Conservation (phyloP, 805 yeast species). For the Saturnispora galanensis region DNA sequence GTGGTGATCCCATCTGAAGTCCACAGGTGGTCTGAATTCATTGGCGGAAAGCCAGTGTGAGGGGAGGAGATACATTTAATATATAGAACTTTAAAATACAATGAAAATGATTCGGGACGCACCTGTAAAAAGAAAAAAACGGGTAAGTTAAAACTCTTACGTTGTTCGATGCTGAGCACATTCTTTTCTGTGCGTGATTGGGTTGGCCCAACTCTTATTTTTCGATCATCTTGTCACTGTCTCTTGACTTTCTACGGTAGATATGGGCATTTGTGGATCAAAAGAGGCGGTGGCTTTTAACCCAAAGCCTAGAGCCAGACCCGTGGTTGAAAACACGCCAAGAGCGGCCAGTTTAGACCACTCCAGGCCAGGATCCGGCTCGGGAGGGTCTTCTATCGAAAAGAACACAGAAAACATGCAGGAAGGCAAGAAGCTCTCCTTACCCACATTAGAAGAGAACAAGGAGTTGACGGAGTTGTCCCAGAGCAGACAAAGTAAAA, state of each 20-base stretch:
- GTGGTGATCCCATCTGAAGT: slow-evolving; percentile 77
- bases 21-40: slow-evolving; percentile 91
- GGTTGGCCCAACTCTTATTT: too few relatives aligned
- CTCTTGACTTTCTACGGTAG: not conserved
- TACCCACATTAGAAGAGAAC: slow-evolving; percentile 9
- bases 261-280: slow-evolving; percentile 15
- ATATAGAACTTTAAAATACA: not conserved
- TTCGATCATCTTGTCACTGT: not conserved
- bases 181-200: not conserved
- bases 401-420: not conserved
- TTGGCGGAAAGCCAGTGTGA: slow-evolving; percentile 85
- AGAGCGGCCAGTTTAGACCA: not conserved
- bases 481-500: slow-evolving; percentile 10
- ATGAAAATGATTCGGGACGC: not conserved
- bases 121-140: too few relatives aligned
- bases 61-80: not conserved
- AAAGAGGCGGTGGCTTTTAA: slow-evolving; percentile 8
- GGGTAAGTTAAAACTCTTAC: not conserved
- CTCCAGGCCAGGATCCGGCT: not conserved
- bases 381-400: slow-evolving; percentile 1
- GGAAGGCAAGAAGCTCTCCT: slow-evolving; percentile 1
- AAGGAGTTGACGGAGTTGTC: slow-evolving; percentile 3
- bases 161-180: not conserved
- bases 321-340: not conserved
- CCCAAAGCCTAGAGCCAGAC: not conserved